Conservation (phyloP, 1,284 basidiomycete species). For the Boletus hoseneyae region DNA sequence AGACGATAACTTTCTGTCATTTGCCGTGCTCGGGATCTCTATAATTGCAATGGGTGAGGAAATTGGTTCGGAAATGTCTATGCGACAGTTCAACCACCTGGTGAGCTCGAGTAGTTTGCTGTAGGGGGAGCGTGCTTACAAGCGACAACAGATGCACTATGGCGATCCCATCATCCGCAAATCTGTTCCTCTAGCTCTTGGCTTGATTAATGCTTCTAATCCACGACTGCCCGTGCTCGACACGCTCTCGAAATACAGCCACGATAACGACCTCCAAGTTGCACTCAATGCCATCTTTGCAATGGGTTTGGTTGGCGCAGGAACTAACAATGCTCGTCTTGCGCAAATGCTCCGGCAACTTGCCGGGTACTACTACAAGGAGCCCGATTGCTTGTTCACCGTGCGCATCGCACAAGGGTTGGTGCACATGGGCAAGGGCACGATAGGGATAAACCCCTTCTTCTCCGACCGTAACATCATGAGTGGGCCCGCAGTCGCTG, state of each 20-base stretch:
- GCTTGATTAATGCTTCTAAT: slow-evolving; percentile 93
- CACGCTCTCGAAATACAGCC: slow-evolving; percentile 98
- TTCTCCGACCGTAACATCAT: slow-evolving; percentile 91
- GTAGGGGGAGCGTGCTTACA: slow-evolving; percentile 7
- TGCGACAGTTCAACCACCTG: slow-evolving; percentile 92
- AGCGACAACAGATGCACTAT: slow-evolving; percentile 84
- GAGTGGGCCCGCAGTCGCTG: slow-evolving; percentile 88
- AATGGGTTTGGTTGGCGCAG: slow-evolving; percentile 98
- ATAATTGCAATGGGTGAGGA: slow-evolving; percentile 99
- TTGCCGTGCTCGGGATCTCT: slow-evolving; percentile 93
- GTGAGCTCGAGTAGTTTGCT: slow-evolving; percentile 41
- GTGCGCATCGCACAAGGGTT: slow-evolving; percentile 96
- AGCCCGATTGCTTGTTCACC: slow-evolving; percentile 96
- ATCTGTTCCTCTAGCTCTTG: slow-evolving; percentile 94
- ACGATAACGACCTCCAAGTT: slow-evolving; percentile 96
- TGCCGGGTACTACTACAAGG: slow-evolving; percentile 96
- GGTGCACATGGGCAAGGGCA: slow-evolving; percentile 99
- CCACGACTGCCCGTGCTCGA: slow-evolving; percentile 95
- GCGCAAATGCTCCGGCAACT: slow-evolving; percentile 97
- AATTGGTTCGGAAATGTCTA: slow-evolving; percentile 94
- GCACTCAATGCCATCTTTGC: slow-evolving; percentile 98
- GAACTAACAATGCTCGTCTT: slow-evolving; percentile 96
- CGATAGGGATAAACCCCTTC: slow-evolving; percentile 97
- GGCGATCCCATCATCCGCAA: slow-evolving; percentile 93
- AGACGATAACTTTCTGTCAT: slow-evolving; percentile 87